Evolutionary conservation across 1,284 basidiomycete species (phyloP), one percentile per base, ranked within the genome.

Genomic region (Puccinia polysora): DNA sequence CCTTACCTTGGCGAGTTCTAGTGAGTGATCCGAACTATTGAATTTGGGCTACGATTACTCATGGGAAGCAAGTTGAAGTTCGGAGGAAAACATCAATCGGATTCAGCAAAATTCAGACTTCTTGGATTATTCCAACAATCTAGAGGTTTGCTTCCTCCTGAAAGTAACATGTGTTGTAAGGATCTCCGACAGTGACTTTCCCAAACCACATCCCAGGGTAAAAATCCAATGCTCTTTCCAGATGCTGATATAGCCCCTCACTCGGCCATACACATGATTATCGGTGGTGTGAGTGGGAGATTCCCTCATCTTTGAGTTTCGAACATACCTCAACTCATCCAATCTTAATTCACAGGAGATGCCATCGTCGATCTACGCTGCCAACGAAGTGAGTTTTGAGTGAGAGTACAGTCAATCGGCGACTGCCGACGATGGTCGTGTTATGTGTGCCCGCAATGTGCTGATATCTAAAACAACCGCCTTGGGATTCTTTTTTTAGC

Each of bases 361-460:
- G 40, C 58, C 68, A 4, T 62, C 47, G n/a, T 62, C 68, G 15
- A 14, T 56, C 43, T 60, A 58, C n/a, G 58, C 58, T 23, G 68
- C 58, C 18, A 70, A 70, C 36, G 68, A 70, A 18, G 68, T 70
- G 15, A 62, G 68, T 59, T 38, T 14, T 40, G 12, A 53, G 6
- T 4, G 2, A 12, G 2, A 59, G 28, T 32, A 25, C 30, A 32
- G n/a, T 23, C 53, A 14, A 49, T n/a, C 18, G 18, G 28, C n/a
- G 1, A 56, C 14, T 25, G 8, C 6, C 12, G 28, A 6, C 28
- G 28, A 4, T 25, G 3, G n/a, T 18, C 28, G 28, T 25, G 20
- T 25, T 67, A n/a, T 64, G 2, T 34, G 8, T 28, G 6, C 23
- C 38, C 30, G 63, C 50, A 30, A 28, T 36, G 8, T 32, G 52